phyloP scores from a whole-genome alignment of 768 basidiomycete species.

The Dacryopinax primogenitus region DNA sequence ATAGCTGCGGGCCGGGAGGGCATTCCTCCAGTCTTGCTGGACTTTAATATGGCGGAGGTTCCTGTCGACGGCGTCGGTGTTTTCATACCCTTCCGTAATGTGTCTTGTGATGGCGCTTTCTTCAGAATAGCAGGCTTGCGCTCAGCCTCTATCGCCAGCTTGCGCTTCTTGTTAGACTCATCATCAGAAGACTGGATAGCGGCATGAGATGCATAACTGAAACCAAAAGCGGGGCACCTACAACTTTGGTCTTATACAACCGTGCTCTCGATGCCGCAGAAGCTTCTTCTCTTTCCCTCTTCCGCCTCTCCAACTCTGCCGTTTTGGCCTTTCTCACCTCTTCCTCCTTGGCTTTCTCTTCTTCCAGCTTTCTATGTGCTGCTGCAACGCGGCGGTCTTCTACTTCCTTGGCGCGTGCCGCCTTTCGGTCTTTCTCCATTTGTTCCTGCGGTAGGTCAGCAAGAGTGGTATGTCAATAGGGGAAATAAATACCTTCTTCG shows the following conservation, averaged over 20 bases:
- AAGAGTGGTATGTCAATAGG: conserved; percentile 10
- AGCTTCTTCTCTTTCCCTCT: conserved; percentile 64
- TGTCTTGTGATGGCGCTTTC: conserved; percentile 41
- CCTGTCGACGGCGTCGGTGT: not conserved
- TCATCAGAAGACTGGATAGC: conserved; percentile 34
- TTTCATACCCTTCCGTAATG: not conserved
- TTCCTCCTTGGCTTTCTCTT: conserved; percentile 48
- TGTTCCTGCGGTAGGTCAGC: conserved; percentile 50
- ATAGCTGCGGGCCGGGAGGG: conserved; percentile 9
- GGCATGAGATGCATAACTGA: not conserved
- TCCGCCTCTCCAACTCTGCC: conserved; percentile 55
- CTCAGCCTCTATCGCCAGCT: conserved; percentile 39
- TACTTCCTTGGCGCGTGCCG: conserved; percentile 60
- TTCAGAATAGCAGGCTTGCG: conserved; percentile 53
- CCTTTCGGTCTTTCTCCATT: conserved; percentile 73
- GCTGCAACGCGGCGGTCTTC: conserved; percentile 62
- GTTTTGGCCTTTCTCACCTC: conserved; percentile 60
- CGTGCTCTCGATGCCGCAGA: not conserved
- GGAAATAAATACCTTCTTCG: conserved; percentile 60
- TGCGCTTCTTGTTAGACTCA: conserved; percentile 59
- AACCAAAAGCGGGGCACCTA: not conserved
- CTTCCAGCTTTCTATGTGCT: conserved; percentile 63
- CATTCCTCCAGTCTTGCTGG: conserved; percentile 2
- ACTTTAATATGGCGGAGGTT: not conserved
- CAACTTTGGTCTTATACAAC: not conserved